These are phyloP conservation scores for Saccharomyces paradoxus DNA, from an alignment of 805 yeast species.

Conservation along the genomic window DNA sequence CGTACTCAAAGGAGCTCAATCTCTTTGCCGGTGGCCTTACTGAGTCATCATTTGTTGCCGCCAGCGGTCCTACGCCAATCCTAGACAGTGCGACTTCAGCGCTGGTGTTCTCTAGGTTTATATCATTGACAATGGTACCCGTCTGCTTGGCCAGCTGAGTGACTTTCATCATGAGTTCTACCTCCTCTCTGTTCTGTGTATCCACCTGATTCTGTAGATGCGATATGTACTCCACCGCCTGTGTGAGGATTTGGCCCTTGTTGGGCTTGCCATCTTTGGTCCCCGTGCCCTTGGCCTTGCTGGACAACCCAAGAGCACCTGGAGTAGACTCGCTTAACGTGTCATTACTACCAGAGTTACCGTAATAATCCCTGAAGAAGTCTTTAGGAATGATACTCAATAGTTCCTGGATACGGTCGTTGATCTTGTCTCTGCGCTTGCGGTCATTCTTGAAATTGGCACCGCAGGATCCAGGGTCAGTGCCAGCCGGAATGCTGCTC, in stretches of 20 bases:
- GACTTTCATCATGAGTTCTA: conserved; percentile 56
- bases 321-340: conserved; percentile 5
- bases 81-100: conserved; percentile 70
- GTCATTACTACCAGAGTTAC: conserved; percentile 4
- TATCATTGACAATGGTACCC: conserved; percentile 35
- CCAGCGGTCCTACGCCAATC: conserved; percentile 75
- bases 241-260: conserved; percentile 72
- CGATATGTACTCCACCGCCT: conserved; percentile 65
- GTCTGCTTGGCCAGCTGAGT: conserved; percentile 43
- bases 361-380: conserved; percentile 35
- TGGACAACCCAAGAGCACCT: neutral
- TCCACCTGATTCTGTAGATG: conserved; percentile 65
- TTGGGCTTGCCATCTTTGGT: conserved; percentile 81
- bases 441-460: conserved; percentile 28
- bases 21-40: conserved; percentile 2
- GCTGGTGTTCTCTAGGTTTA: conserved; percentile 53
- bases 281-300: conserved; percentile 42
- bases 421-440: conserved; percentile 48
- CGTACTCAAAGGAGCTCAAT: conserved; percentile 32
- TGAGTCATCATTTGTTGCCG: conserved; percentile 3
- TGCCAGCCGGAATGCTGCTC: neutral
- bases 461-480: neutral
- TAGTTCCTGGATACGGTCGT: conserved; percentile 49
- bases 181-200: conserved; percentile 68
- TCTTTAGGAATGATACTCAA: conserved; percentile 38